Evolutionary conservation across 805 yeast species (phyloP), one percentile per base, ranked within the genome.

Genomic region (Lipomyces yamadae): DNA sequence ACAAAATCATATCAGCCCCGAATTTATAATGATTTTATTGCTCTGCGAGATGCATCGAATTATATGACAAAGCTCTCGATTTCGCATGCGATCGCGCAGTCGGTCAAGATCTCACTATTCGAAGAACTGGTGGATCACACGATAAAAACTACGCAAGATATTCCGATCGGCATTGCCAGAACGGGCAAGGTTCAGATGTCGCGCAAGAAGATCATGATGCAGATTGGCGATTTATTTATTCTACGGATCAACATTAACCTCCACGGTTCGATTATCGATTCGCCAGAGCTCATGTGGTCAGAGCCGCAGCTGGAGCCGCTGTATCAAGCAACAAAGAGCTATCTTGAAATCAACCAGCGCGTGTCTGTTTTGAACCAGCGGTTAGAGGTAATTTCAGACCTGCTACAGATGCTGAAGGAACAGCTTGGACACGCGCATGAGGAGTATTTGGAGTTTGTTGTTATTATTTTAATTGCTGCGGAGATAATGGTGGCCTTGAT

Each of bases 201-300:
- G 35, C 86, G 97, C 74, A 94, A 89, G 73, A 97, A 93, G 72
- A 95, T 95, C 64, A 95, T 95, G 98, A 95, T 92, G 79, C 89
- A 95, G 66, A 95, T 95, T 65, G 99, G 99, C 11, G 98, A 95
- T 78, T 83, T 95, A 69, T 95, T 95, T 77, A 95, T 95, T 67
- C 80, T 95, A 71, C 76, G 83, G 29, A 81, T 81, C 67, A 79
- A 80, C 65, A 78, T 80, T 69, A 81, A 81, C 64, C 69, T 81
- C 64, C 83, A 81, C 61, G 84, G 84, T 24, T 79, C 82, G 18
- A 96, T 95, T 34, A 81, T 95, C 68, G 99, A 95, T 77, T 91
- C 97, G 1, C 99, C 99, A 0, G 99, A 95, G 77, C 85, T 95
- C 66, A 92, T 95, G 97, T 95, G 99, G 99, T 87, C 98, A 0